Percentiles rank a stretch among this genome's conserved stretches.
Evolutionary conservation across 2,329 filamentous ascomycete species (phyloP).

Genomic region (Penicillium expansum): DNA sequence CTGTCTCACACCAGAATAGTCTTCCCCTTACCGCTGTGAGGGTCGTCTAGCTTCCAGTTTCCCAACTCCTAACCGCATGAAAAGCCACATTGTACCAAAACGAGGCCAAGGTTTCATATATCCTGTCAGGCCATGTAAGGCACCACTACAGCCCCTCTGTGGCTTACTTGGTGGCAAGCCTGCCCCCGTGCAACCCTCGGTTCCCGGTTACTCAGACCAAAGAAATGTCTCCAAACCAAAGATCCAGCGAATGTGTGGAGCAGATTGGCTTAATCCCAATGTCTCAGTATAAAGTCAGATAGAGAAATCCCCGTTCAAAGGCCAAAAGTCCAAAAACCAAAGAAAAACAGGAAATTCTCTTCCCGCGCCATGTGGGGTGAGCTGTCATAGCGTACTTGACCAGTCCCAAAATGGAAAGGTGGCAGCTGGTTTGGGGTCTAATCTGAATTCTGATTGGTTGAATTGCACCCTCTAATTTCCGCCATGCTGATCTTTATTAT

Average conservation of each 20-base stretch:
- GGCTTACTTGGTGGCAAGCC: conserved; percentile 2
- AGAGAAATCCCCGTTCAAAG: background rate
- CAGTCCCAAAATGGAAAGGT: conserved; percentile 12
- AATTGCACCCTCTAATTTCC: conserved; percentile 17
- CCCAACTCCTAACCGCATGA: conserved; percentile 1
- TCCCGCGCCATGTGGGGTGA: conserved; percentile 16
- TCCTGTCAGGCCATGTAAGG: conserved; percentile 8
- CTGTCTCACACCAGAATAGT: conserved; percentile 11
- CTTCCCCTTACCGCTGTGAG: conserved; percentile 10
- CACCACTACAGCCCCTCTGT: background rate
- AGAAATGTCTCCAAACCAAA: background rate
- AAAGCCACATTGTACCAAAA: conserved; percentile 2
- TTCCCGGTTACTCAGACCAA: background rate
- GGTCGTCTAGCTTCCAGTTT: background rate
- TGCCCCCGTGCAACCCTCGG: background rate
- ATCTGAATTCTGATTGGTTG: background rate
- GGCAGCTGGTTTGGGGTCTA: background rate
- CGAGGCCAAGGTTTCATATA: conserved; percentile 1
- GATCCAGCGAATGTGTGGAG: background rate
- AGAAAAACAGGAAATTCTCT: conserved; percentile 15
- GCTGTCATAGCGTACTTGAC: conserved; percentile 2
- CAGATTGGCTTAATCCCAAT: background rate
- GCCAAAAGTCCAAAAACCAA: background rate
- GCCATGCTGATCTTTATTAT: conserved; percentile 20
- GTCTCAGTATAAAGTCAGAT: background rate